phyloP scores from a whole-genome alignment of 208 protist genomes.

The Sergeia podlipaevii region DNA sequence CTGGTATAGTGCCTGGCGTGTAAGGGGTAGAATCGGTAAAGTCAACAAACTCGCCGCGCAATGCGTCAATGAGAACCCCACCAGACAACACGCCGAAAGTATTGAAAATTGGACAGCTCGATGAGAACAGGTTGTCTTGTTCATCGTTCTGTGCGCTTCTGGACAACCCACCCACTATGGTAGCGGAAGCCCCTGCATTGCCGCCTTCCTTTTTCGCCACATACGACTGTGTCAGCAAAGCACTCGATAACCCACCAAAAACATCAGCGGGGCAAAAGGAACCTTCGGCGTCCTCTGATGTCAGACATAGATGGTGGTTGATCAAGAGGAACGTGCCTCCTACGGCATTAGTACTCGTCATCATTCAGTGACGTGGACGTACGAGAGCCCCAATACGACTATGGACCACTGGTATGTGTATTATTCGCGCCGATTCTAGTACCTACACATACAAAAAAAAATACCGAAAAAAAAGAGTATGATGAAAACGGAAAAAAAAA shows the following conservation, averaged over 20 bases:
- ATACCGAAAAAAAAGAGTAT: slow-evolving; percentile 6
- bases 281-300: slow-evolving; percentile 31
- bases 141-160: too few species aligned
- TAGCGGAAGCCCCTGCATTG: too few species aligned
- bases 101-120: slow-evolving; percentile 56
- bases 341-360: not conserved
- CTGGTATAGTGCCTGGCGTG: slow-evolving; percentile 8
- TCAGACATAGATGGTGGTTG: slow-evolving; percentile 70
- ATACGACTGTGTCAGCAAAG: too few species aligned
- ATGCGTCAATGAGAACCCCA: slow-evolving; percentile 52
- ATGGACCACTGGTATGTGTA: too few species aligned
- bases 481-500: slow-evolving; percentile 11
- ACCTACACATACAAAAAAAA: not conserved
- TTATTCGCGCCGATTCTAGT: too few species aligned
- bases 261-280: slow-evolving; percentile 61
- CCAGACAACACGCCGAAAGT: slow-evolving; percentile 58
- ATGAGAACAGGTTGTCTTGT: too few species aligned
- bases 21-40: slow-evolving; percentile 33
- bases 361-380: not conserved
- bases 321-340: slow-evolving; percentile 48
- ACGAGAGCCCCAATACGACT: not conserved
- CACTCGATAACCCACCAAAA: slow-evolving; percentile 55
- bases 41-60: slow-evolving; percentile 31
- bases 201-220: too few species aligned
- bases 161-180: too few species aligned